A percentile compares a stretch with the other conserved stretches of the same genome.
These are phyloP conservation scores for Crithidia acanthocephali DNA, from an alignment of 208 protist genomes.

Conservation along the genomic window DNA sequence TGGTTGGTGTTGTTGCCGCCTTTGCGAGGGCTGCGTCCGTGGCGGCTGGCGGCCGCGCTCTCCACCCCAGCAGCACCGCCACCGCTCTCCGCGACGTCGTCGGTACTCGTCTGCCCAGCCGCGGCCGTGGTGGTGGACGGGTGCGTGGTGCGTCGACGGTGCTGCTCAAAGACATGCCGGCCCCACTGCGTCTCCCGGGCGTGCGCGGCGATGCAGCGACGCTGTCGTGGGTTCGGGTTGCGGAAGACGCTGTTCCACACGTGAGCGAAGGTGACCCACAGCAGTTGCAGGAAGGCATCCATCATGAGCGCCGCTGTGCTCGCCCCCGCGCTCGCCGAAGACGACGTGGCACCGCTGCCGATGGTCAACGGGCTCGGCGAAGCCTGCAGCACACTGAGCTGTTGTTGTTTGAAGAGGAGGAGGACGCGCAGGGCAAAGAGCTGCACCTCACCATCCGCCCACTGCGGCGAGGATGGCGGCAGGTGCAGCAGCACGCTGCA, in stretches of 20 bases:
- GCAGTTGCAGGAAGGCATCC: conserved; percentile 43
- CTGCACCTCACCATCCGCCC: conserved; percentile 68
- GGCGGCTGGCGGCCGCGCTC: background rate
- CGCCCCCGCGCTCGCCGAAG: background rate
- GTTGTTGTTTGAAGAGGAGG: conserved; percentile 42
- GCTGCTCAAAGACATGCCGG: conserved; percentile 40
- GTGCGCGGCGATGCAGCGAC: conserved; percentile 38
- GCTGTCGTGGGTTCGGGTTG: conserved; percentile 62
- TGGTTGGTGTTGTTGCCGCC: conserved; percentile 4
- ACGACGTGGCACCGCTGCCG: background rate
- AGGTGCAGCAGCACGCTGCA: conserved; percentile 41
- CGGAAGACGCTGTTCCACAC: conserved; percentile 63
- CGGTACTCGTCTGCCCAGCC: background rate
- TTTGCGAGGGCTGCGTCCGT: conserved; percentile 10
- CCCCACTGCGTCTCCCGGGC: conserved; percentile 24
- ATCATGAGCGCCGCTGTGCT: conserved; percentile 2
- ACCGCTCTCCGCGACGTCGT: conserved; percentile 2
- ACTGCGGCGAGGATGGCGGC: conserved; percentile 29
- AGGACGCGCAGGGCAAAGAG: conserved; percentile 66
- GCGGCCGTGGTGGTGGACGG: too few relatives aligned
- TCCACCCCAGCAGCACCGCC: background rate
- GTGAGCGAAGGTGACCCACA: conserved; percentile 55
- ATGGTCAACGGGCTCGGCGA: conserved; percentile 4
- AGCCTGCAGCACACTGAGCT: conserved; percentile 18
- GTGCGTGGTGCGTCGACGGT: conserved; percentile 12